Evolutionary conservation across 1,139 yeast species (phyloP), one percentile per base, ranked within the genome.

Genomic region (Casaregolazyma lundiana): DNA sequence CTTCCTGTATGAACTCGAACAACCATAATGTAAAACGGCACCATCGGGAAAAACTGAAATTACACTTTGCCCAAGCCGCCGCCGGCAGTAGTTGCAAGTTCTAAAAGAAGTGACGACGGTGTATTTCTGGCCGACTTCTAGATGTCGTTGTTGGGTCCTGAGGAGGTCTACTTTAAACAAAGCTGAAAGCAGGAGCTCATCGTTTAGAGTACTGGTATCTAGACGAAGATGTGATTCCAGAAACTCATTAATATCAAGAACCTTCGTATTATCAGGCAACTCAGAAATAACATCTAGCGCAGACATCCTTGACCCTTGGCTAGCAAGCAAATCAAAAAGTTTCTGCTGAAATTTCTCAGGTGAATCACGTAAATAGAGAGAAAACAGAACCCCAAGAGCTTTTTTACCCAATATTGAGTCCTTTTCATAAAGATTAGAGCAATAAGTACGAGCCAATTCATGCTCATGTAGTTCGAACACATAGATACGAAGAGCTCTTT

Each of bases 11-110:
- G 52, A 52, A 20, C 53, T 57, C 13, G 68, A 62, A 54, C 95
- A 86, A 1, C 87, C 88, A 59, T 81, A 87, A 61, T 87, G 96
- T 2, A 82, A 78, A 3, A 82, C 72, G 8, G 68, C 65, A n/a
- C 74, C 74, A 45, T 72, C 68, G 1, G 76, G 76, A 32, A 73
- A 71, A 11, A 75, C 75, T 22, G 81, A 72, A 35, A 83, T 67
- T 0, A 85, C 82, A 39, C 85, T 75, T 51, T 76, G 75, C 2
- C 89, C 89, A 35, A 86, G 68, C 18, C 75, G 64, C 53, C 78
- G 78, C 20, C 71, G 69, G 63, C 96, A 88, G 13, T 78, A 72
- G 0, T 68, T 60, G 59, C 96, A 88, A 2, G 68, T 70, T 53
- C 64, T 72, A 55, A 57, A 72, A 53, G 59, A 69, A 47, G 62